Percentiles rank a stretch among this genome's conserved stretches.
Evolutionary conservation across 257 asterid species (phyloP).

Genomic region (Perilla frutescens): DNA sequence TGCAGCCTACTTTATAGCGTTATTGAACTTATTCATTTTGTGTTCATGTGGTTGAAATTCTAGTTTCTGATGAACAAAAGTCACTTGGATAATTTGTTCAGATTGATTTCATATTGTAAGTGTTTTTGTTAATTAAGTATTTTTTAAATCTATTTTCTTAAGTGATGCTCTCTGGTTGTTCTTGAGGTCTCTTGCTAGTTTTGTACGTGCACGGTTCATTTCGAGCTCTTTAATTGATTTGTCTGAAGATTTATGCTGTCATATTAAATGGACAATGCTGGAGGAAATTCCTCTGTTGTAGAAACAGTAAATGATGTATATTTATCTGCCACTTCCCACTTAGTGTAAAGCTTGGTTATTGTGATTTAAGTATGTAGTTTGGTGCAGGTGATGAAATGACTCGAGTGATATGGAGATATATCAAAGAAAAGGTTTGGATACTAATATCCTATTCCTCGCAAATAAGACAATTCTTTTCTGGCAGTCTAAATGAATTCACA

Average conservation of each 20-base stretch:
- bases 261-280: neutral
- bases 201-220: constrained; percentile 1
- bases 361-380: constrained; percentile 25
- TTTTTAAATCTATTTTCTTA: neutral
- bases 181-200: constrained; percentile 1
- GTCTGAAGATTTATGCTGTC: constrained; percentile 14
- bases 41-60: constrained; percentile 16
- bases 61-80: neutral
- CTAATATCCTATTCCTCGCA: neutral
- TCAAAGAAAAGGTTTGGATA: constrained; percentile 56
- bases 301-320: neutral
- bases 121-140: neutral
- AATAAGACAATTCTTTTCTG: neutral
- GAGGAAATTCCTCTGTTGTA: neutral
- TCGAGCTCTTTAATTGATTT: constrained; percentile 24
- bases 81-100: neutral
- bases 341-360: neutral
- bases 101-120: neutral
- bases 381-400: constrained; percentile 75
- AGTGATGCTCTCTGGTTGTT: neutral
- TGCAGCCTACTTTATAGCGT: neutral
- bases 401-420: constrained; percentile 61
- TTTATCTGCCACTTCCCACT: neutral
- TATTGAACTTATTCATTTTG: neutral
- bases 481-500: constrained; percentile 14